Percentiles rank a stretch among this genome's conserved stretches.
These are phyloP conservation scores for Penicillium coffeae DNA, from an alignment of 495 filamentous ascomycete genomes.

Conservation along the genomic window DNA sequence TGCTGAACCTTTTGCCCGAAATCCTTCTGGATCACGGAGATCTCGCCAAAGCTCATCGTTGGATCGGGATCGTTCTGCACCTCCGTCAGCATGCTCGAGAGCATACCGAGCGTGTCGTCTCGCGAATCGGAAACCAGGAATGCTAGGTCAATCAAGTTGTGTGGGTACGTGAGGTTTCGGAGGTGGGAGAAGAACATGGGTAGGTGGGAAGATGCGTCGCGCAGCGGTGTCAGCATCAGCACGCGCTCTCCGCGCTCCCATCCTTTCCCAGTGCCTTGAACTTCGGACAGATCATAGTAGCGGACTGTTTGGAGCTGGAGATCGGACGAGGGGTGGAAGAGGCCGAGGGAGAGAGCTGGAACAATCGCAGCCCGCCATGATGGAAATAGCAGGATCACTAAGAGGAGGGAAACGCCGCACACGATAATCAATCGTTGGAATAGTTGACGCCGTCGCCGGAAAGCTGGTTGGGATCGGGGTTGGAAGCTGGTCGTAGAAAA, in stretches of 20 bases:
- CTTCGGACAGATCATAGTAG: conserved; percentile 91
- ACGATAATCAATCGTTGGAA: conserved; percentile 60
- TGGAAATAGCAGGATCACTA: conserved; percentile 64
- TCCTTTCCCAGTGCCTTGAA: conserved; percentile 81
- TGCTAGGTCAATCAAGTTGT: conserved; percentile 91
- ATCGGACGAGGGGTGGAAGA: conserved; percentile 64
- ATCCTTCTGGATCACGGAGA: conserved; percentile 97
- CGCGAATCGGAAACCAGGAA: conserved; percentile 98
- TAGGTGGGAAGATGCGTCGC: conserved; percentile 89
- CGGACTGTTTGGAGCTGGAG: conserved; percentile 87
- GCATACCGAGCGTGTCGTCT: conserved; percentile 76
- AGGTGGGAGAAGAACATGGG: conserved; percentile 98
- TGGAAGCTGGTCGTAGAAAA: conserved; percentile 62
- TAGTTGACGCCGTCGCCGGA: conserved; percentile 71
- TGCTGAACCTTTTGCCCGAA: conserved; percentile 98
- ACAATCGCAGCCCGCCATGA: conserved; percentile 66
- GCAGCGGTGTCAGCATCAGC: conserved; percentile 88
- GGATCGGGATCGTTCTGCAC: conserved; percentile 78
- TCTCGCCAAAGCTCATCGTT: conserved; percentile 85
- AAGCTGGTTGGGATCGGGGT: conserved; percentile 71
- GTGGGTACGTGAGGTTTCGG: conserved; percentile 94
- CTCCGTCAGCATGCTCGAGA: conserved; percentile 68
- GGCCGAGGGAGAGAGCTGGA: conserved; percentile 61
- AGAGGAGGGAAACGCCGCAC: conserved; percentile 50
- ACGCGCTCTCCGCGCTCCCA: conserved; percentile 96